Evolutionary conservation across 352 stramenopile species (phyloP).

Genomic region (Globisporangium alternatum): DNA sequence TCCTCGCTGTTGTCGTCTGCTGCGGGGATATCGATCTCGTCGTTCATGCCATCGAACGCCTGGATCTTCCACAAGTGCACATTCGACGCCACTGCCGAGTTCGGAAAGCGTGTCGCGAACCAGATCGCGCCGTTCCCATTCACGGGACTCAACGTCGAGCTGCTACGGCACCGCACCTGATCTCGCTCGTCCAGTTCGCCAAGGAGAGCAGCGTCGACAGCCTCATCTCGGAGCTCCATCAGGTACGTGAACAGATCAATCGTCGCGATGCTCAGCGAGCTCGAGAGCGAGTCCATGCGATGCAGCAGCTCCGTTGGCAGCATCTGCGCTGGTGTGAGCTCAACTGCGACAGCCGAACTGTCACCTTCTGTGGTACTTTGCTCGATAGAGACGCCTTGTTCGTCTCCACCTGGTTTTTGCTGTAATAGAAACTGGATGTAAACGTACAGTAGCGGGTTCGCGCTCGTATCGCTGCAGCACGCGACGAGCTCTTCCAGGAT

Average conservation of each 20-base stretch:
- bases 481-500: conserved; percentile 80
- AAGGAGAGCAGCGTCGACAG: conserved; percentile 56
- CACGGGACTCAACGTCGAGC: conserved; percentile 21
- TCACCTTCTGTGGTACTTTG: neutral
- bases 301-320: conserved; percentile 73
- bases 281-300: conserved; percentile 78
- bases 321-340: conserved; percentile 21
- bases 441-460: conserved; percentile 74
- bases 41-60: conserved; percentile 47
- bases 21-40: conserved; percentile 55
- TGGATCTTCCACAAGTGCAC: conserved; percentile 81
- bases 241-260: conserved; percentile 82
- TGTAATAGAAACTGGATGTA: conserved; percentile 81
- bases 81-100: conserved; percentile 72
- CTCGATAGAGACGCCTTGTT: neutral
- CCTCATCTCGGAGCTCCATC: conserved; percentile 63
- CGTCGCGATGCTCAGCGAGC: conserved; percentile 73
- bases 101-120: conserved; percentile 79
- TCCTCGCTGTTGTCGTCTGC: conserved; percentile 61
- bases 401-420: conserved; percentile 10
- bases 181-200: conserved; percentile 18
- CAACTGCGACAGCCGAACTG: neutral
- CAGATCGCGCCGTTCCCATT: conserved; percentile 56
- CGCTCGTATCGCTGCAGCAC: conserved; percentile 58
- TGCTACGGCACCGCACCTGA: neutral